Conservation (phyloP, 2,329 filamentous ascomycete species). For the Pseudocercospora vitis region DNA sequence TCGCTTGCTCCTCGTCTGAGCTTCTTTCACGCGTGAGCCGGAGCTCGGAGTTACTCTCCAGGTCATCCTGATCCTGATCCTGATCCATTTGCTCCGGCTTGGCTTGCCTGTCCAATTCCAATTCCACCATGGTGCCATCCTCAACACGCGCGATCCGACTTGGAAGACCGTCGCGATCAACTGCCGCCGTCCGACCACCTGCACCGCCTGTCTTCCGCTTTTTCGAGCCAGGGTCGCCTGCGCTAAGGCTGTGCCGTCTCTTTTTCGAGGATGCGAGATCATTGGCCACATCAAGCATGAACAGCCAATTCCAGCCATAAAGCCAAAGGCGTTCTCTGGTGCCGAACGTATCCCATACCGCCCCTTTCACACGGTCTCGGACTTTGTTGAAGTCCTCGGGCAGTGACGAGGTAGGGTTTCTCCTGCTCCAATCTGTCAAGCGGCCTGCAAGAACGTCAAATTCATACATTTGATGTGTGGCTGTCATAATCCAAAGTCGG, state of each 20-base stretch:
- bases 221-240: slow-evolving; percentile 32
- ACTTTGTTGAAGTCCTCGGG: slow-evolving; percentile 72
- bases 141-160: slow-evolving; percentile 31
- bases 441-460: slow-evolving; percentile 76
- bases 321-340: slow-evolving; percentile 72
- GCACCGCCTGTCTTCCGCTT: slow-evolving; percentile 51
- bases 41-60: slow-evolving; percentile 31
- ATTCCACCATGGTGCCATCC: slow-evolving; percentile 33
- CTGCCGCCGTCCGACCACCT: slow-evolving; percentile 53
- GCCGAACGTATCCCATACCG: slow-evolving; percentile 70
- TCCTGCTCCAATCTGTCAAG: slow-evolving; percentile 80
- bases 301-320: slow-evolving; percentile 81
- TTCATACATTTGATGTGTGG: slow-evolving; percentile 68
- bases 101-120: slow-evolving; percentile 37
- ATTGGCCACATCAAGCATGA: slow-evolving; percentile 82
- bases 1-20: slow-evolving; percentile 15
- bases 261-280: slow-evolving; percentile 54
- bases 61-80: slow-evolving; percentile 37
- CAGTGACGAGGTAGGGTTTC: slow-evolving; percentile 74
- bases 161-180: slow-evolving; percentile 33
- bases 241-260: slow-evolving; percentile 32
- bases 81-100: slow-evolving; percentile 45
- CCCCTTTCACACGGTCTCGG: slow-evolving; percentile 78
- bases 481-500: slow-evolving; percentile 61
- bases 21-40: slow-evolving; percentile 19